Evolutionary conservation across 2,329 filamentous ascomycete genomes (phyloP).

Genomic region (Aspergillus sp.): DNA sequence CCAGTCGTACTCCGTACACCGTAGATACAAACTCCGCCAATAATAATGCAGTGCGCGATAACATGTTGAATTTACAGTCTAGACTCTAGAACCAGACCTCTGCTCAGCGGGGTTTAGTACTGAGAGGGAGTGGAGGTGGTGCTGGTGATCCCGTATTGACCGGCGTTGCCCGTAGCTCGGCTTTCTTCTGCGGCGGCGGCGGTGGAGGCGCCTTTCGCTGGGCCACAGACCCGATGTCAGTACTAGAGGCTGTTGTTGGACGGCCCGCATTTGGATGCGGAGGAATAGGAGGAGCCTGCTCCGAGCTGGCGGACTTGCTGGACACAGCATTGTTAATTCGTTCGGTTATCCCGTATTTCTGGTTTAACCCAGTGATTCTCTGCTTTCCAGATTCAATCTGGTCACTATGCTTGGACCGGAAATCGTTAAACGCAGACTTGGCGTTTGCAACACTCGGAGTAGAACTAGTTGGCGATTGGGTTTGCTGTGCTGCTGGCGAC

Average conservation of each 20-base stretch:
- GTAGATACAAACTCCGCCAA: too few relatives aligned
- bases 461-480: constrained; percentile 61
- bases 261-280: constrained; percentile 26
- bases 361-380: constrained; percentile 49
- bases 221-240: constrained; percentile 33
- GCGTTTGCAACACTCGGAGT: constrained; percentile 58
- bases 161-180: constrained; percentile 43
- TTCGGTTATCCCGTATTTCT: constrained; percentile 44
- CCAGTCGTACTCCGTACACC: too few relatives aligned
- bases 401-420: constrained; percentile 69
- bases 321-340: constrained; percentile 50
- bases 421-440: constrained; percentile 64
- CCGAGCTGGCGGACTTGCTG: constrained; percentile 31
- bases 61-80: background rate
- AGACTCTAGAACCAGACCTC: constrained; percentile 19
- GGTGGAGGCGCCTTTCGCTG: constrained; percentile 56
- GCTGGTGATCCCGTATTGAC: constrained; percentile 30
- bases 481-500: constrained; percentile 36
- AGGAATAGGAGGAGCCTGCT: constrained; percentile 19
- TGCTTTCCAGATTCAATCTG: constrained; percentile 63
- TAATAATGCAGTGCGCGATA: background rate
- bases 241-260: constrained; percentile 21
- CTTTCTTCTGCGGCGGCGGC: constrained; percentile 59
- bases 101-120: constrained; percentile 54
- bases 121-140: constrained; percentile 58